Conservation (phyloP, 2,329 filamentous ascomycete species). For the Calonectria crousiana region DNA sequence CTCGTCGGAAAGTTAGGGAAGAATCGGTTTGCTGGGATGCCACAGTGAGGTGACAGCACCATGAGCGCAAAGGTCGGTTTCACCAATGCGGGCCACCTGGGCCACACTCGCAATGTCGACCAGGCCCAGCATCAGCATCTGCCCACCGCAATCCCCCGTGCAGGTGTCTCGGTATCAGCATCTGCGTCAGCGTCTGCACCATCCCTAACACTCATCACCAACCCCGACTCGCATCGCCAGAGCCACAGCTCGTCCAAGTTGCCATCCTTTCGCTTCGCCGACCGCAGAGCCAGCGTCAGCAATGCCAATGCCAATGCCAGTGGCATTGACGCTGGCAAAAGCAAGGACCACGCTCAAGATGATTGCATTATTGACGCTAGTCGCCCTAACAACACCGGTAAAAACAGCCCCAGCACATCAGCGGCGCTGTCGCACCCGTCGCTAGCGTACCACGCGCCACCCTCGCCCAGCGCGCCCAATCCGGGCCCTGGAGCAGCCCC, state of each 20-base stretch:
- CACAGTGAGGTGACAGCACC: constrained; percentile 36
- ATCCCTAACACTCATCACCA: constrained; percentile 31
- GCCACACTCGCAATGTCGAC: constrained; percentile 32
- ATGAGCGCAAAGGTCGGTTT: constrained; percentile 47
- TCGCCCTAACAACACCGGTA: constrained; percentile 25
- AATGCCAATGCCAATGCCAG: constrained; percentile 39
- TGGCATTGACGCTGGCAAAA: constrained; percentile 32
- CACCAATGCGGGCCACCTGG: constrained; percentile 43
- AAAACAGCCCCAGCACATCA: constrained; percentile 37
- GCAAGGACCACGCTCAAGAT: constrained; percentile 29
- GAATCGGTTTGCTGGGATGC: constrained; percentile 42
- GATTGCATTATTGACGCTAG: constrained; percentile 35
- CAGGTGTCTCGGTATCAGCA: constrained; percentile 28
- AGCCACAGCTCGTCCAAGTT: constrained; percentile 68
- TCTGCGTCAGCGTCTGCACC: constrained; percentile 32
- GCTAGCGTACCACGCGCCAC: constrained; percentile 33
- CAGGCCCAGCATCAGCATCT: constrained; percentile 31
- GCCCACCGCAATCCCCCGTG: constrained; percentile 22
- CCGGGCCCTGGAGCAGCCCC: constrained; percentile 37
- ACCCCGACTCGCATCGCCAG: constrained; percentile 62
- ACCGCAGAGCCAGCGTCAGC: constrained; percentile 53
- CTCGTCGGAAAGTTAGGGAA: constrained; percentile 1
- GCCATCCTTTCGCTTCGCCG: constrained; percentile 66
- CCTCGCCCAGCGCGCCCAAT: constrained; percentile 45
- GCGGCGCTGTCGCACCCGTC: constrained; percentile 37